phyloP scores from a whole-genome alignment of 495 filamentous ascomycete genomes.

The Cryomyces minteri region DNA sequence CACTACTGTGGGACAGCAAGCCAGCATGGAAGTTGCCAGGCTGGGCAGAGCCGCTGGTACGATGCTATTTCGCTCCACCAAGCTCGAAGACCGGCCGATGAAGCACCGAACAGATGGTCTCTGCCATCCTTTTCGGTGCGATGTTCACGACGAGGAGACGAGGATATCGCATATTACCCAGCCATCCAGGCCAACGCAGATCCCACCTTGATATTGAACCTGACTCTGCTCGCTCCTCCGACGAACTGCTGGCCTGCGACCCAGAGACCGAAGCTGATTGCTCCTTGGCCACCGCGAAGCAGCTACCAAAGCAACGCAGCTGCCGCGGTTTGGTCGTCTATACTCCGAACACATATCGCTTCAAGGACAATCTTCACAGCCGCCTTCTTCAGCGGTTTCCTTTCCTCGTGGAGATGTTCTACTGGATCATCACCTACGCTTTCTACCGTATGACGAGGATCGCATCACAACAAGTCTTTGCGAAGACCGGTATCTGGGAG shows the following conservation, averaged over 20 bases:
- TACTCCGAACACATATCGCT: slow-evolving; percentile 40
- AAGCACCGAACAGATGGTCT: neutral
- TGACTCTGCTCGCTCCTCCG: slow-evolving; percentile 22
- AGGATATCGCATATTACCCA: slow-evolving; percentile 1
- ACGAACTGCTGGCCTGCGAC: slow-evolving; percentile 20
- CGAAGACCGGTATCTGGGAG: slow-evolving; percentile 41
- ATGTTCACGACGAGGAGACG: neutral
- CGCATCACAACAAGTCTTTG: slow-evolving; percentile 37
- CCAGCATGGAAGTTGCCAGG: neutral
- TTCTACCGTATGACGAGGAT: slow-evolving; percentile 44
- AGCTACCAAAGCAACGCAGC: slow-evolving; percentile 26
- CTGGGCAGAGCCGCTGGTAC: too few species aligned
- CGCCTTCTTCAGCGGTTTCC: slow-evolving; percentile 21
- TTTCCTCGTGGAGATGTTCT: slow-evolving; percentile 17
- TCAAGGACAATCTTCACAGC: slow-evolving; percentile 35
- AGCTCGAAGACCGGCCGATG: neutral
- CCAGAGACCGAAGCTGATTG: slow-evolving; percentile 17
- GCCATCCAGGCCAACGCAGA: too few species aligned
- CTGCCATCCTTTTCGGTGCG: neutral
- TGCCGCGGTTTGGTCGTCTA: slow-evolving; percentile 28
- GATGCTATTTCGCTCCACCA: neutral
- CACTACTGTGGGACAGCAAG: neutral
- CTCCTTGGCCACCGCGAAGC: slow-evolving; percentile 15
- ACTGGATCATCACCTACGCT: slow-evolving; percentile 36
- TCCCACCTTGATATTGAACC: too few species aligned